These are phyloP conservation scores for Nicotiana rustica DNA, from an alignment of 305 asterid genomes.

Conservation along the genomic window DNA sequence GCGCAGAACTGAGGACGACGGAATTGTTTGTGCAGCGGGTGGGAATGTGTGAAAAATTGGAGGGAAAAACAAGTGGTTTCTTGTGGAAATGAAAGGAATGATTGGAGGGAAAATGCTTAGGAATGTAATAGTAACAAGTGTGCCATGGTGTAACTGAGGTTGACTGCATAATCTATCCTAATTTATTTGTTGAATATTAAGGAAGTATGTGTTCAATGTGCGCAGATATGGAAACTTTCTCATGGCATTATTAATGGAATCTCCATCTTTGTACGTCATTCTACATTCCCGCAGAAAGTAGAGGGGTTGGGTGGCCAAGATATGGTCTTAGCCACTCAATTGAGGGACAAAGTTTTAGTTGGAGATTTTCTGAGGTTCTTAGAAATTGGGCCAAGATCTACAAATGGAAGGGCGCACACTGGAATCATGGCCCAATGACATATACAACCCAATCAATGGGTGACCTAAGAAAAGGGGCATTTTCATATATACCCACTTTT, in stretches of 20 bases:
- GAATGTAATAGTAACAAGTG: slow-evolving; percentile 30
- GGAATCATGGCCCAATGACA: too few species aligned
- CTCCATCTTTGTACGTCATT: not conserved
- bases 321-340: slow-evolving; percentile 30
- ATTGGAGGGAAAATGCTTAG: not conserved
- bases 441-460: too few species aligned
- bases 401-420: not conserved
- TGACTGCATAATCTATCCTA: slow-evolving; percentile 23
- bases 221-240: not conserved
- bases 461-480: too few species aligned
- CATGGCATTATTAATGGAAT: not conserved
- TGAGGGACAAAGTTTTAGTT: not conserved
- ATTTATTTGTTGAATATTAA: not conserved
- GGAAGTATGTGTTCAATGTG: slow-evolving; percentile 16
- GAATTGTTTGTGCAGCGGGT: slow-evolving; percentile 36
- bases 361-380: not conserved
- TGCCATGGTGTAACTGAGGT: slow-evolving; percentile 35
- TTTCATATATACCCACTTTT: too few species aligned
- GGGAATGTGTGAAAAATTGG: not conserved
- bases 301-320: not conserved
- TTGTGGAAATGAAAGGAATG: not conserved
- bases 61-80: not conserved
- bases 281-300: not conserved
- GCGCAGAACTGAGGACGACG: slow-evolving; percentile 50
- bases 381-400: not conserved